Evolutionary conservation across 768 basidiomycete species (phyloP).

Genomic region (Boletus vinaceobasis): DNA sequence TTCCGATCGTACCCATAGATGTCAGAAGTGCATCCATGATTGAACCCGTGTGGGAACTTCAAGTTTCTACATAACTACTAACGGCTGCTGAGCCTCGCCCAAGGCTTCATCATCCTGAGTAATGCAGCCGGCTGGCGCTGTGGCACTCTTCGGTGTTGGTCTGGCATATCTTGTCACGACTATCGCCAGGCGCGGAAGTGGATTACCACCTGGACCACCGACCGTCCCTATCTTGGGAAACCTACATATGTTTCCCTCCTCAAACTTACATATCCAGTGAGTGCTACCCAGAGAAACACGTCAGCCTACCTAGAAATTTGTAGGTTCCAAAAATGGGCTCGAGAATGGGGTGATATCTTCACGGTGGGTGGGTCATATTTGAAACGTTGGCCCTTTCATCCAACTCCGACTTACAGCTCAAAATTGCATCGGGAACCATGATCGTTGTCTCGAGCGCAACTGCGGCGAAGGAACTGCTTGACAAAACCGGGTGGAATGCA

Average conservation of each 20-base stretch:
- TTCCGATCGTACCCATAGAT: too few relatives aligned
- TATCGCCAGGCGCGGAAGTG: background rate
- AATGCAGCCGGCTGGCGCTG: background rate
- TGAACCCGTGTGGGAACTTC: too few relatives aligned
- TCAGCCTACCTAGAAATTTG: background rate
- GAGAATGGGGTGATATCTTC: conserved; percentile 6
- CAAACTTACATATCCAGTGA: conserved; percentile 1
- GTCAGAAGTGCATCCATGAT: too few relatives aligned
- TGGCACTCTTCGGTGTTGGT: background rate
- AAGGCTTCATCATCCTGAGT: background rate
- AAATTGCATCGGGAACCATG: conserved; percentile 4
- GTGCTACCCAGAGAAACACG: background rate
- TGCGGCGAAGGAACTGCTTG: conserved; percentile 1
- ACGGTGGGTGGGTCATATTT: background rate
- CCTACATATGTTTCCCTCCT: conserved; percentile 1
- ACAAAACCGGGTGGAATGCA: conserved; percentile 7
- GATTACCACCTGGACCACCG: conserved; percentile 2
- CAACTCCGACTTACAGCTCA: background rate
- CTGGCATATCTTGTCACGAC: background rate
- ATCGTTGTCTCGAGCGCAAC: conserved; percentile 2
- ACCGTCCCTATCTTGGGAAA: conserved; percentile 2
- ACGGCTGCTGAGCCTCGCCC: background rate
- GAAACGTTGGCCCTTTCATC: background rate
- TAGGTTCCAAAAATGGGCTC: conserved; percentile 9
- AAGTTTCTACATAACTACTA: background rate